Base-by-base conservation (phyloP, 2,329 filamentous ascomycete genomes). In the Cladosporium sp. region DNA sequence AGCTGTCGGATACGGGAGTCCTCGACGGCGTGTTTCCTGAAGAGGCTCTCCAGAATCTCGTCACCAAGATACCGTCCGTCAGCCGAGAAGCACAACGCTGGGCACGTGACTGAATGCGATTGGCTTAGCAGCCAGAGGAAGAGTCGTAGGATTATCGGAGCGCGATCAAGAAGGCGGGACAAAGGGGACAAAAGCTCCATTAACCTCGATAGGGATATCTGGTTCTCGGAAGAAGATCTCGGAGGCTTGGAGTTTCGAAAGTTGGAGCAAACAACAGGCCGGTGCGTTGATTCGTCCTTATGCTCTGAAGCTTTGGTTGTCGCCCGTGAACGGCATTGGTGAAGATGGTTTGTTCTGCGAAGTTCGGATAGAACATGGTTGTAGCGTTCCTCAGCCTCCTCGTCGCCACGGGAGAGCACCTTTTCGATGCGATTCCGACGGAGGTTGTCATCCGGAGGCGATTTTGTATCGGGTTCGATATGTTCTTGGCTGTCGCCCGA, bases 61-160 rank as follows among this genome's bases (percentile, higher is more conserved):
- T 65, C 64, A 2, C 73, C 70, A 15, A 79, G 69, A 71, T 74
- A 80, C 49, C 71, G 69, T 0, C 77, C 77, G 6, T 76, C 78
- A 0, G 73, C 72, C 4, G 73, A 74, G 1, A 71, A 70, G 20
- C 71, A 77, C 41, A 80, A 67, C 0, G 75, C 78, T n/a, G 67
- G 61, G 53, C 80, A 73, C 36, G 64, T 66, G 43, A 80, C 70
- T 0, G 76, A 73, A 53, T 80, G 77, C 51, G 80, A 78, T 55
- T 80, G 78, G 53, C 71, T 73, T 3, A 80, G 61, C 0, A 75
- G 72, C 19, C 68, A 72, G 1, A 80, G 68, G 5, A 78, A 68
- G 0, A 76, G 54, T 13, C 77, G 70, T 7, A 75, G 67, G 2
- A 79, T 65, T 3, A 39, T 19, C 4, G 48, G 48, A 1, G 39